phyloP scores from a whole-genome alignment of 225 moss, liverwort and hornwort species.

The Physcomitrellopsis africana region DNA sequence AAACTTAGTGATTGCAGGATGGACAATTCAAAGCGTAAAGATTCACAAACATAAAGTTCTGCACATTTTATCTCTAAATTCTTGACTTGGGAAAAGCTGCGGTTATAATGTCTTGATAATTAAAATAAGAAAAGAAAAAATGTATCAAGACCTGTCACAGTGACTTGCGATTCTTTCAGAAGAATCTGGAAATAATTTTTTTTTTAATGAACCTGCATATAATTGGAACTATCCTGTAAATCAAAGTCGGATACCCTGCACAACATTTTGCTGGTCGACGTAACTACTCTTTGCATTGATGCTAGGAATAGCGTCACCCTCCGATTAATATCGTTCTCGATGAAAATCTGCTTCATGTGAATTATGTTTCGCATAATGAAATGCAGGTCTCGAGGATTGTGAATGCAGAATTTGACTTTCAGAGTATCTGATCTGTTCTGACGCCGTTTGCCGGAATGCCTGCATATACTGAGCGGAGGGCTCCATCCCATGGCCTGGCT shows the following conservation, averaged over 20 bases:
- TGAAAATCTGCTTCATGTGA: slow-evolving; percentile 34
- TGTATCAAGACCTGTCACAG: slow-evolving; percentile 7
- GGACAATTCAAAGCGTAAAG: too few species aligned
- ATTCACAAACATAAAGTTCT: too few species aligned
- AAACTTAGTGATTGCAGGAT: too few species aligned
- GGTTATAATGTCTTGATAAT: neutral
- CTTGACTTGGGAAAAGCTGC: neutral
- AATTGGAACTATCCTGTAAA: slow-evolving; percentile 35
- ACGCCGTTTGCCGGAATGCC: too few species aligned
- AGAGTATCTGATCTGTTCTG: neutral
- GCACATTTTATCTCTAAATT: too few species aligned
- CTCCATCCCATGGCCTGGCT: too few species aligned
- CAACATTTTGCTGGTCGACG: slow-evolving; percentile 55
- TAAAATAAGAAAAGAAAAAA: slow-evolving; percentile 3
- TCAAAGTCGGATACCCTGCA: slow-evolving; percentile 61
- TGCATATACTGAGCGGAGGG: too few species aligned
- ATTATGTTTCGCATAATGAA: slow-evolving; percentile 35
- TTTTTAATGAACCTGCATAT: neutral
- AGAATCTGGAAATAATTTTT: neutral
- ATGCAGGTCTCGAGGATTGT: slow-evolving; percentile 27
- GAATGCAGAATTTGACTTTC: slow-evolving; percentile 30
- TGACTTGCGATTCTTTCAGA: slow-evolving; percentile 13
- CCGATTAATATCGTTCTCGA: slow-evolving; percentile 35
- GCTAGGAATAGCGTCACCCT: slow-evolving; percentile 17
- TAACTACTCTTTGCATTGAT: slow-evolving; percentile 35